A percentile compares a stretch with the other conserved stretches of the same genome.
Conservation (phyloP, 345 rosid genomes). For the Eucalyptus viminalis region DNA sequence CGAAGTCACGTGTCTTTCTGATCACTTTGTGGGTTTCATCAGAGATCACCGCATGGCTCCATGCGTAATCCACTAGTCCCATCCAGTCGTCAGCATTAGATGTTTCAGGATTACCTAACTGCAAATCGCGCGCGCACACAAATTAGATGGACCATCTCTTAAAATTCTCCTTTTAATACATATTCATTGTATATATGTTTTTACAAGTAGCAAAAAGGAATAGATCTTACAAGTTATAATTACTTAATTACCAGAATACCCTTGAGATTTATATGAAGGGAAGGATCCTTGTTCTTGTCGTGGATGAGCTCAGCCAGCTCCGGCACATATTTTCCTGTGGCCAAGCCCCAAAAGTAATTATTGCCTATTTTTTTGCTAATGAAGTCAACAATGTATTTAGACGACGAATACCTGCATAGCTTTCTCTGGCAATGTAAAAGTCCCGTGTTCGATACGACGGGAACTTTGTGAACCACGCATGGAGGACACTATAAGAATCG, state of each 20-base stretch:
- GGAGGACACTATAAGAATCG: conserved; percentile 68
- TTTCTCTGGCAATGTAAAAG: conserved; percentile 88
- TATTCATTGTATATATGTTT: not conserved
- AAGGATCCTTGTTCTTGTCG: conserved; percentile 49
- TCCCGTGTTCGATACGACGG: conserved; percentile 41
- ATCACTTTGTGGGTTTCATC: conserved; percentile 67
- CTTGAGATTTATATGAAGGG: conserved; percentile 44
- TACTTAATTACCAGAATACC: conserved; percentile 58
- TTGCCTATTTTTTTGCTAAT: not conserved
- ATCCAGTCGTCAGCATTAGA: conserved; percentile 66
- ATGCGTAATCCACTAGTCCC: conserved; percentile 79
- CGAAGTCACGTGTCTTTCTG: conserved; percentile 37
- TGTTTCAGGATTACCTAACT: conserved; percentile 96
- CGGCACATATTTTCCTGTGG: conserved; percentile 78
- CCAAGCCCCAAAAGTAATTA: not conserved
- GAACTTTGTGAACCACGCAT: conserved; percentile 61
- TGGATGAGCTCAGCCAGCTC: conserved; percentile 63
- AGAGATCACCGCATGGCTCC: conserved; percentile 92
- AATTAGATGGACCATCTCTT: not conserved
- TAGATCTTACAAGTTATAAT: not conserved
- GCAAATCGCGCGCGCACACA: not conserved
- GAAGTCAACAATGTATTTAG: not conserved
- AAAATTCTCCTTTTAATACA: not conserved
- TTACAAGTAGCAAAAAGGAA: not conserved
- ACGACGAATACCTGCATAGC: conserved; percentile 62